Evolutionary conservation across 305 asterid species (phyloP), one percentile per base, ranked within the genome.

Genomic region (Rubia tinctorum): DNA sequence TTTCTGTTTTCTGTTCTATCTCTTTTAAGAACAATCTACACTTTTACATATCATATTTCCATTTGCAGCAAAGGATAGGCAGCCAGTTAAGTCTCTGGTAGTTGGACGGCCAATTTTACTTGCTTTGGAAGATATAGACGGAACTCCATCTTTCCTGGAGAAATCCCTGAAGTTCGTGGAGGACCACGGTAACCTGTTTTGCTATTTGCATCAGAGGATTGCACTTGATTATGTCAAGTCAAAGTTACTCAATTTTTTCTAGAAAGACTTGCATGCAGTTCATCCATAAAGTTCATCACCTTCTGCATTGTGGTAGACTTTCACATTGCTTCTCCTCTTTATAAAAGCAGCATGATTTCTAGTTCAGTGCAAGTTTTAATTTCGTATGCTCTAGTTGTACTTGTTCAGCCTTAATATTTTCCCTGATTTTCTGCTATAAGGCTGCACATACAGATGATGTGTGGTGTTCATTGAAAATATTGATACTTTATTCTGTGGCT

Each of bases 71-170:
- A 95, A 88, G 82, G 98, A 95, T 78, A 91, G 86, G 77, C 92
- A 79, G 77, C 75, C 90, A 69, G 88, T 77, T 63, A 95, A 93
- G 75, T 91, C 97, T 66, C 71, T 88, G 83, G 98, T 95, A 73
- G 70, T 93, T 82, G 99, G 99, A 45, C 81, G 97, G 66, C 99
- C 99, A 51, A 82, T 95, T 83, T 86, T 95, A 84, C 98, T 95
- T 84, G 99, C 99, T 66, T 83, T 95, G 80, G 99, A 95, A 90
- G 98, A 95, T 78, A 85, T 89, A 73, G 99, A 95, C 68, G 99
- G 99, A 78, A 88, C 95, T 79, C 97, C 97, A 68, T 95, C 99
- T 74, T 95, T 95, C 84, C 75, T 95, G 88, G 99, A 95, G 84
- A 95, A 95, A 84, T 96, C 99, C 80, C 97, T 95, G 75, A 84